Base-by-base conservation (phyloP, 2,329 filamentous ascomycete genomes). In the Zasmidium angulare region DNA sequence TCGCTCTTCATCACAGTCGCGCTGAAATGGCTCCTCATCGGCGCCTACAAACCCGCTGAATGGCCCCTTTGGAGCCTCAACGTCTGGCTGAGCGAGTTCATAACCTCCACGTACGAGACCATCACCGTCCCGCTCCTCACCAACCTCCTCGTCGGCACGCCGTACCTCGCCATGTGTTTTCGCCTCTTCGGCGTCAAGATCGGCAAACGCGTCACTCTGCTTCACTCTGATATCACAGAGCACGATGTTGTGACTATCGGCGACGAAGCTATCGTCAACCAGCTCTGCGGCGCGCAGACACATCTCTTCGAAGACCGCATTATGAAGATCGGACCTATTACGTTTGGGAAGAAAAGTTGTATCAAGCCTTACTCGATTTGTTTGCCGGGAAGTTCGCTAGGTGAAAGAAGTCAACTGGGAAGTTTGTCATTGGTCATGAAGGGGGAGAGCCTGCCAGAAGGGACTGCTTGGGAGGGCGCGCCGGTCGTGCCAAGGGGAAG, bases 61-160 rank as follows among this genome's bases (percentile, higher is more conserved):
- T 68, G 66, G 66, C 66, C 66, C 11, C 62, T 68, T 46, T 68
- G 66, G 66, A 59, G 36, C 40, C 57, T 67, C n/a, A 64, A 66
- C 23, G 66, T 68, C 46, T 68, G 66, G 66, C 58, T 68, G 3
- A 63, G 59, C 50, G 66, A 68, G 56, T 59, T 61, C 11, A 58
- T 68, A 4, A 68, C 66, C 11, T 63, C 59, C 51, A 68, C 66
- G 20, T 68, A 60, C 53, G 63, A 67, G 49, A 67, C 60, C 0
- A 58, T 64, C 51, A 49, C 56, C 3, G 60, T 59, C 31, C 58
- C 62, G 1, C 48, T 66, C 7, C 61, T 67, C n/a, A 59, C 63
- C 14, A 55, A 52, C 19, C 20, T 63, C 21, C 60, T 68, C 7
- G 57, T 65, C 46, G 66, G 65, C 20, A 68, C 66, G n/a, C 65